A percentile compares a stretch with the other conserved stretches of the same genome.
Conservation (phyloP, 2,329 filamentous ascomycete species). For the Huntiella bhutanensis region DNA sequence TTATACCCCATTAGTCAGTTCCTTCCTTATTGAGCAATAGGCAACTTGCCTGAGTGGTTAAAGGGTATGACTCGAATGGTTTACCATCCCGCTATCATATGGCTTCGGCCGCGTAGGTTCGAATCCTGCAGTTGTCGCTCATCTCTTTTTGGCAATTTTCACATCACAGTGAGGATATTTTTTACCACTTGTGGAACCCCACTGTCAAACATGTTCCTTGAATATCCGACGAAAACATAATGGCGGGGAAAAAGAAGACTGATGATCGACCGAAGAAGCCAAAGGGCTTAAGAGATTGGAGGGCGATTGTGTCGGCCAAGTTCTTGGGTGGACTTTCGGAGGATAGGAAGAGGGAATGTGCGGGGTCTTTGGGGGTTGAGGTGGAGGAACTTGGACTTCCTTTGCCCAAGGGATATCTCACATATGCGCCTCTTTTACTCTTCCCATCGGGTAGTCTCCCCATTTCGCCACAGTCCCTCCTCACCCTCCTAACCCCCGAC, state of each 20-base stretch:
- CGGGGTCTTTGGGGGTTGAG: too few species aligned
- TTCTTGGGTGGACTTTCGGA: too few species aligned
- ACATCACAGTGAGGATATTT: background rate
- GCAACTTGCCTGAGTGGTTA: constrained; percentile 11
- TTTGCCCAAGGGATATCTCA: constrained; percentile 27
- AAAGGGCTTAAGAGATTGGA: too few species aligned
- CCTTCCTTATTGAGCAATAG: background rate
- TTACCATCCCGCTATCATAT: constrained; percentile 4
- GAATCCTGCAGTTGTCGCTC: constrained; percentile 9
- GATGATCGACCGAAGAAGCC: too few species aligned
- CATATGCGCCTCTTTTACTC: constrained; percentile 42
- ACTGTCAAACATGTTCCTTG: too few species aligned
- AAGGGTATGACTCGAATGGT: constrained; percentile 11
- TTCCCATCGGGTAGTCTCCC: constrained; percentile 40
- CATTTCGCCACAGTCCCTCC: constrained; percentile 22
- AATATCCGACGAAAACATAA: too few species aligned
- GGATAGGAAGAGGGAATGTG: too few species aligned
- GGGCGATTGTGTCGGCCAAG: too few species aligned
- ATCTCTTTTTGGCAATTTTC: background rate
- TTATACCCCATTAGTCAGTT: too few species aligned
- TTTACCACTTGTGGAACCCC: background rate
- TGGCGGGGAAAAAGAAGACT: too few species aligned
- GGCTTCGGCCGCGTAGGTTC: constrained; percentile 9
- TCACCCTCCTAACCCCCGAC: constrained; percentile 16
- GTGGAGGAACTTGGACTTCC: background rate